Conservation (phyloP, 331 rosid species). For the Arachis monticola region DNA sequence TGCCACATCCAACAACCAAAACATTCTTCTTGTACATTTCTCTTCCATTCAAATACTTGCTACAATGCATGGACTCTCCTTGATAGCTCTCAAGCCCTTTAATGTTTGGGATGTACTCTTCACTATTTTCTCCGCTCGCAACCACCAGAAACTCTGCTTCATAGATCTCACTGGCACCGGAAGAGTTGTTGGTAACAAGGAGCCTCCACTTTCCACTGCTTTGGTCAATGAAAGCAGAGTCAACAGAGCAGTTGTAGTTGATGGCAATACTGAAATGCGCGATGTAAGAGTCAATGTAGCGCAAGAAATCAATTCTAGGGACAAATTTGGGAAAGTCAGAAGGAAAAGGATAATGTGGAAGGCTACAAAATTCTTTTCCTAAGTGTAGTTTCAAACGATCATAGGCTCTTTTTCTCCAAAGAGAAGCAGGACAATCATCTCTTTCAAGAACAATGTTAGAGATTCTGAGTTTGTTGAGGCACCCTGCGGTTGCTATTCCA, state of each 20-base stretch:
- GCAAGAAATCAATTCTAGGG: slow-evolving; percentile 46
- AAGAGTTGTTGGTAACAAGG: slow-evolving; percentile 12
- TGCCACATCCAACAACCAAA: slow-evolving; percentile 56
- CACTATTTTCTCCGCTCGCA: slow-evolving; percentile 62
- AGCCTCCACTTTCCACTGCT: slow-evolving; percentile 46
- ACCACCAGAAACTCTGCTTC: slow-evolving; percentile 48
- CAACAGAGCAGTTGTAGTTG: slow-evolving; percentile 37
- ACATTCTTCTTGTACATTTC: slow-evolving; percentile 46
- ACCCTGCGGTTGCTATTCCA: slow-evolving; percentile 65
- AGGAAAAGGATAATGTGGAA: slow-evolving; percentile 56
- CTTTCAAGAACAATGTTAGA: slow-evolving; percentile 56
- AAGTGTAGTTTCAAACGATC: slow-evolving; percentile 73
- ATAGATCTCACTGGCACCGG: slow-evolving; percentile 38
- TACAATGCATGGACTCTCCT: slow-evolving; percentile 58
- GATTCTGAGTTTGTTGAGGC: slow-evolving; percentile 53
- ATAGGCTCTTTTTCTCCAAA: slow-evolving; percentile 65
- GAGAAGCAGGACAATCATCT: slow-evolving; percentile 62
- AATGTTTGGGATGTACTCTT: slow-evolving; percentile 45
- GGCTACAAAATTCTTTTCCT: slow-evolving; percentile 56
- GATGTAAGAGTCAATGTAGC: slow-evolving; percentile 54
- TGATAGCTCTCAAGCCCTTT: slow-evolving; percentile 49
- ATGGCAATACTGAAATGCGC: slow-evolving; percentile 33
- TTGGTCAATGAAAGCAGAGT: slow-evolving; percentile 35
- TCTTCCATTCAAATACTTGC: slow-evolving; percentile 50
- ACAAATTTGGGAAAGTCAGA: slow-evolving; percentile 46